A percentile compares a stretch with the other conserved stretches of the same genome.
phyloP scores from a whole-genome alignment of 2,329 filamentous ascomycete genomes.

The Triangularia verruculosa region DNA sequence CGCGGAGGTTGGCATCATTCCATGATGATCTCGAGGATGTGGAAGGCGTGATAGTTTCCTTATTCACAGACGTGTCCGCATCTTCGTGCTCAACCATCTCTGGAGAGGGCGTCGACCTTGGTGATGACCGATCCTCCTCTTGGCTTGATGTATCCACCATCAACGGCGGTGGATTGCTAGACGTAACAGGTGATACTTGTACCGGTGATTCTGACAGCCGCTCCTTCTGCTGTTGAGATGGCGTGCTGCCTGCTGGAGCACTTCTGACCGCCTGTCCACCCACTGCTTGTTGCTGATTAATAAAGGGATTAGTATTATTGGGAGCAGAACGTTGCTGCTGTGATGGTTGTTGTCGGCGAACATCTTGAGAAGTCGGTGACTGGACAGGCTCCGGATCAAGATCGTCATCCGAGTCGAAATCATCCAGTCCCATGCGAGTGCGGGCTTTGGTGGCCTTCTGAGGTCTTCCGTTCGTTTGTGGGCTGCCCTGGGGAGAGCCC shows the following conservation, averaged over 20 bases:
- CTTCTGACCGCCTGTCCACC: constrained; percentile 31
- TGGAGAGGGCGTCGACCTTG: constrained; percentile 61
- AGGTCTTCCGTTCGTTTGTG: constrained; percentile 40
- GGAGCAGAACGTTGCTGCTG: constrained; percentile 18
- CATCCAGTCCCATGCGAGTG: constrained; percentile 64
- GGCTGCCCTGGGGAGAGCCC: constrained; percentile 25
- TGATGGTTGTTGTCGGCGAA: constrained; percentile 29
- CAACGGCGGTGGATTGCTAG: constrained; percentile 61
- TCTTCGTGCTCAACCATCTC: constrained; percentile 54
- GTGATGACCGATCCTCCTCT: constrained; percentile 55
- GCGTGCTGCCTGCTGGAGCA: constrained; percentile 26
- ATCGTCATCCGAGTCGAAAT: constrained; percentile 61
- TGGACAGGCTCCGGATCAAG: constrained; percentile 28
- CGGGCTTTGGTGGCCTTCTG: constrained; percentile 58
- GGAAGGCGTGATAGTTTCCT: constrained; percentile 51
- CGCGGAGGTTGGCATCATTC: constrained; percentile 81
- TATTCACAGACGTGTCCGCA: constrained; percentile 39
- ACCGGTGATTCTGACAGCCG: constrained; percentile 67
- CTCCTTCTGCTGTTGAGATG: constrained; percentile 36
- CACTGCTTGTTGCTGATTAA: neutral
- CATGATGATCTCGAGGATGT: constrained; percentile 64
- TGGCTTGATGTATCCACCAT: constrained; percentile 70
- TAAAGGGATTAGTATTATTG: neutral
- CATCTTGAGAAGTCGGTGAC: constrained; percentile 27
- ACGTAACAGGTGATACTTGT: constrained; percentile 56